Evolutionary conservation across 331 rosid species (phyloP), one percentile per base, ranked within the genome.

Genomic region (Erythrophleum ivorense): DNA sequence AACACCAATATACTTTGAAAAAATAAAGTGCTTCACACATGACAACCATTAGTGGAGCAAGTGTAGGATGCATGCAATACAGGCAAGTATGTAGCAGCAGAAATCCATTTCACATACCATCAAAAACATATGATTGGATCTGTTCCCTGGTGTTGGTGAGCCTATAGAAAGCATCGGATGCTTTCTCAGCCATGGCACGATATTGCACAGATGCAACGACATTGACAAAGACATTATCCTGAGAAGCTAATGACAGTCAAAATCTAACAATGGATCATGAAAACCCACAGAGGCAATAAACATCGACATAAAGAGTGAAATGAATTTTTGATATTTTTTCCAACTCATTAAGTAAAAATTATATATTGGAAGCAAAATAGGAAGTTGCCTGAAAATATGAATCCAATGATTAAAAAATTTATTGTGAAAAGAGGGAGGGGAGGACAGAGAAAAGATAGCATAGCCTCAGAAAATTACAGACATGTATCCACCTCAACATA

Each of bases 151-250:
- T 85, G 87, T 88, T 91, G 63, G 92, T 84, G 81, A 92, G 96
- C 89, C 87, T 87, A 73, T 94, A 92, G 88, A 92, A 91, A 73
- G 98, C 98, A 85, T 94, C 94, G 0, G 87, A 68, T 11, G 95
- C 91, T 79, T 94, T 89, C 9, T 85, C 92, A 31, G 94, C 87
- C 58, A 89, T 79, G 48, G 93, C 91, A 3, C 93, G 92, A 75
- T 89, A 92, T 83, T 94, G 96, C 69, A 94, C 83, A 54, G 94
- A 91, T 0, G 96, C 92, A 80, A 89, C 94, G 54, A 94, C 93
- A 73, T 77, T 88, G 79, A 92, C 98, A 63, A 91, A 94, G 69
- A 90, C 98, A 80, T 89, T 92, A 68, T 94, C 97, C 94, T 94
- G 79, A 66, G 77, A 80, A 54, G 52, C 54, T 43, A 75, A 83